phyloP scores from a whole-genome alignment of 768 basidiomycete genomes.

The Amylocystis lapponica region DNA sequence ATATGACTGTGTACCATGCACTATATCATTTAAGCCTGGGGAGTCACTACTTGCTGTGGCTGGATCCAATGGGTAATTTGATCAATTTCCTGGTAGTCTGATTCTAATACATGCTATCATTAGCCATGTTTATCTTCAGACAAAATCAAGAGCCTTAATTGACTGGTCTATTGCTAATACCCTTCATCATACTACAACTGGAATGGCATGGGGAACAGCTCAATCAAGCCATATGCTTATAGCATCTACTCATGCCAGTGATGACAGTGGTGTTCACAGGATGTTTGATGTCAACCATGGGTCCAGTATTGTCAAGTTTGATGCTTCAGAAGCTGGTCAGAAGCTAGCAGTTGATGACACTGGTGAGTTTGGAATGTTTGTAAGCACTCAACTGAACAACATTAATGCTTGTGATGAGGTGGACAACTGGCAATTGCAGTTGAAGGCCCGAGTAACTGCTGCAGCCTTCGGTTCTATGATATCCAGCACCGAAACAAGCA shows the following conservation, averaged over 20 bases:
- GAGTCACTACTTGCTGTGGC: background rate
- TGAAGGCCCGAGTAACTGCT: conserved; percentile 3
- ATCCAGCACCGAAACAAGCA: no score
- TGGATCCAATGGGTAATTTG: conserved; percentile 7
- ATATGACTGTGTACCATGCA: background rate
- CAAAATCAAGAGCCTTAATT: no score
- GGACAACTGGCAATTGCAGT: conserved; percentile 7
- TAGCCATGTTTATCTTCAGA: no score
- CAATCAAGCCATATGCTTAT: conserved; percentile 1
- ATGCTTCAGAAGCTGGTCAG: conserved; percentile 6
- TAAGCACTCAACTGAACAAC: background rate
- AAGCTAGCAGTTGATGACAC: conserved; percentile 6
- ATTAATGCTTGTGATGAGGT: background rate
- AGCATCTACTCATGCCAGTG: conserved; percentile 4
- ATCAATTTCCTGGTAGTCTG: background rate
- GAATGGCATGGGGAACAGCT: conserved; percentile 9
- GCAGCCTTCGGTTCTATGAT: no score
- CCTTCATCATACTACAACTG: conserved; percentile 7
- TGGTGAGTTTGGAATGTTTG: background rate
- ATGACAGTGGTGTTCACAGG: conserved; percentile 7
- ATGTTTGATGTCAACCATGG: conserved; percentile 4
- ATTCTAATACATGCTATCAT: no score
- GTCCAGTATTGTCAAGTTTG: conserved; percentile 5
- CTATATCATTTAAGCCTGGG: background rate
- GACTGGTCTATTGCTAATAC: no score